These are phyloP conservation scores for Ascochyta pisi DNA, from an alignment of 2,329 filamentous ascomycete species.

Conservation along the genomic window DNA sequence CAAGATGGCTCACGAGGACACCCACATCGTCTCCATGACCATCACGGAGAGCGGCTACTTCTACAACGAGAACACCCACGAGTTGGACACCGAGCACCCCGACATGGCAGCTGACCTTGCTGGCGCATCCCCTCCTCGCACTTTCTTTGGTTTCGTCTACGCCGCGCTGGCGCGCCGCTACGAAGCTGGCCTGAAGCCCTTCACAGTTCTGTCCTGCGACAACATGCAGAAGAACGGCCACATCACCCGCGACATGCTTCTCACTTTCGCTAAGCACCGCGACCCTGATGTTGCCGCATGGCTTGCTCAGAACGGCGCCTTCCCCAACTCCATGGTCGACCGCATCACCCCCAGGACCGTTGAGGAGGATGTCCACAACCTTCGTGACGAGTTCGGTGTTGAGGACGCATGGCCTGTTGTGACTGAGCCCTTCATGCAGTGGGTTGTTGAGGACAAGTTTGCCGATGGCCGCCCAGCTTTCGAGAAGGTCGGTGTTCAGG, in stretches of 20 bases:
- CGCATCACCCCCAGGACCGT: slow-evolving; percentile 38
- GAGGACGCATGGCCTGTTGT: slow-evolving; percentile 39
- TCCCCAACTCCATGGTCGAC: slow-evolving; percentile 43
- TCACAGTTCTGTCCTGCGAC: slow-evolving; percentile 41
- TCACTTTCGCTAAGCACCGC: slow-evolving; percentile 32
- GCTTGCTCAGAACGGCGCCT: slow-evolving; percentile 37
- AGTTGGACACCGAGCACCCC: slow-evolving; percentile 35
- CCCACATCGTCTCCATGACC: slow-evolving; percentile 41
- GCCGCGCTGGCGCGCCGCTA: slow-evolving; percentile 34
- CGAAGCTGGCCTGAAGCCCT: slow-evolving; percentile 35
- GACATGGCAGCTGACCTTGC: slow-evolving; percentile 35
- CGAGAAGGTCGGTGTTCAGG: slow-evolving; percentile 40
- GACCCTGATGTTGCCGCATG: slow-evolving; percentile 35
- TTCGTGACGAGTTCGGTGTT: slow-evolving; percentile 33
- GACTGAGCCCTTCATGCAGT: slow-evolving; percentile 39
- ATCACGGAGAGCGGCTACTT: slow-evolving; percentile 41
- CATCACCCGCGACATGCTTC: slow-evolving; percentile 37
- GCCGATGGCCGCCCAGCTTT: slow-evolving; percentile 37
- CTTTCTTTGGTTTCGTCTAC: slow-evolving; percentile 38
- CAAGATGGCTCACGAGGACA: slow-evolving; percentile 40
- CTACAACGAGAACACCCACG: slow-evolving; percentile 40
- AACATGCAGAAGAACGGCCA: slow-evolving; percentile 42
- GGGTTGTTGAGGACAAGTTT: slow-evolving; percentile 42
- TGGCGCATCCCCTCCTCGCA: slow-evolving; percentile 31
- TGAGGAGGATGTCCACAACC: slow-evolving; percentile 29